phyloP scores from a whole-genome alignment of 768 basidiomycete genomes.

The Suillus occidentalis region DNA sequence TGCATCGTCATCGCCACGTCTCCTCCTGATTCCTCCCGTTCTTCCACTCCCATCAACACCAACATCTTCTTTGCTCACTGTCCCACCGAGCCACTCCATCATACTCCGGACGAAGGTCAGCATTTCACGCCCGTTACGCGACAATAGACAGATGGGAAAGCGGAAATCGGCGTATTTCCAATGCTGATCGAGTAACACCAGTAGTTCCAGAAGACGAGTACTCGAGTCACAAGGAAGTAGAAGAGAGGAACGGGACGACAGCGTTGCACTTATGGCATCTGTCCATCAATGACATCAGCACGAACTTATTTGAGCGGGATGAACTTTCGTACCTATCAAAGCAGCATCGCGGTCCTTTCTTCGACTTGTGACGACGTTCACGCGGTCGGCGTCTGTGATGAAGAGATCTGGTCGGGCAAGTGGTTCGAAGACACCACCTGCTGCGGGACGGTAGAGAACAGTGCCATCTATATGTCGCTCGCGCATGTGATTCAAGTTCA shows the following conservation, averaged over 20 bases:
- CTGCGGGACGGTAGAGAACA: conserved; percentile 71
- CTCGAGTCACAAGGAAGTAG: conserved; percentile 93
- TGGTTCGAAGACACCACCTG: conserved; percentile 82
- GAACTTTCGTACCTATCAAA: conserved; percentile 63
- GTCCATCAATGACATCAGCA: conserved; percentile 46
- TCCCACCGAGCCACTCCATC: conserved; percentile 99
- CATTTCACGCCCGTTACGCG: conserved; percentile 90
- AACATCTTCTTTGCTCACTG: conserved; percentile 89
- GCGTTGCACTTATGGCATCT: conserved; percentile 75
- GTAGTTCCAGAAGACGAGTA: conserved; percentile 92
- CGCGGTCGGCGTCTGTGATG: conserved; percentile 90
- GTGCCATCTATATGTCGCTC: conserved; percentile 96
- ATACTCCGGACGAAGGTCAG: conserved; percentile 90
- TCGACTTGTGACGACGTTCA: conserved; percentile 79
- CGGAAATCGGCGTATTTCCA: conserved; percentile 88
- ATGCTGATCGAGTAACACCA: conserved; percentile 94
- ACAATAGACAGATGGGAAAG: conserved; percentile 92
- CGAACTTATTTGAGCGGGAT: neutral
- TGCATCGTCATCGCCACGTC: conserved; percentile 64
- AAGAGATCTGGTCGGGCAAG: conserved; percentile 88
- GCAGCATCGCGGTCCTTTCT: conserved; percentile 89
- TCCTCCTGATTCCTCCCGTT: conserved; percentile 48
- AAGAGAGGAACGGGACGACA: conserved; percentile 77
- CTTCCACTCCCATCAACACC: conserved; percentile 70
- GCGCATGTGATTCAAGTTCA: conserved; percentile 93